phyloP scores from a whole-genome alignment of 805 yeast genomes.

The Suhomyces faveliae region DNA sequence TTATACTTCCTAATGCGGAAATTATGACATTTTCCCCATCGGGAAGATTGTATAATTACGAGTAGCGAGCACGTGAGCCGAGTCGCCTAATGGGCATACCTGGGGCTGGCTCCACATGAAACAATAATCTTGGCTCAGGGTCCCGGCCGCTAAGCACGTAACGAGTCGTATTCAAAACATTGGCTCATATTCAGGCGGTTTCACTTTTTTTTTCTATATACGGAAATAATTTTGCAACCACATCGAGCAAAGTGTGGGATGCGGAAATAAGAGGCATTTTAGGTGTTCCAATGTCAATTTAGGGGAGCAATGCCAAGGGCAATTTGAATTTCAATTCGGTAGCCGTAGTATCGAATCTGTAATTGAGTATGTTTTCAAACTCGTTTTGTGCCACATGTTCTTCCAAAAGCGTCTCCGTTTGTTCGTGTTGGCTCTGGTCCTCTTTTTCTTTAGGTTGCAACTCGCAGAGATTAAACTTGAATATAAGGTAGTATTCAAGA shows the following conservation, averaged over 20 bases:
- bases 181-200: not conserved
- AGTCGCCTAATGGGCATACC: not conserved
- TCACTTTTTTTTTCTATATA: not conserved
- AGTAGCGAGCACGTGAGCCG: not conserved
- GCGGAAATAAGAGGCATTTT: too few species aligned
- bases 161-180: not conserved
- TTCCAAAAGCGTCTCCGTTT: not conserved
- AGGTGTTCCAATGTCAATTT: not conserved
- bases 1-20: constrained; percentile 3
- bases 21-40: not conserved
- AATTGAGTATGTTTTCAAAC: constrained; percentile 2
- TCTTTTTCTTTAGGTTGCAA: constrained; percentile 12
- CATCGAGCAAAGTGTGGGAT: not conserved
- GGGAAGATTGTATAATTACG: not conserved
- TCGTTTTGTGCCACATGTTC: not conserved
- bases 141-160: not conserved
- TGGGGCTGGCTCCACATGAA: not conserved
- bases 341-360: constrained; percentile 25
- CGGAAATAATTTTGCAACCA: not conserved
- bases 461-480: constrained; percentile 36
- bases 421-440: constrained; percentile 6
- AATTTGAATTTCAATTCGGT: constrained; percentile 29
- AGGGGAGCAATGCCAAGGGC: constrained; percentile 19
- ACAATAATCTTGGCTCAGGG: not conserved
- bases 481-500: constrained; percentile 34